phyloP scores from a whole-genome alignment of 1,139 yeast genomes.

The Cylindricascospora bacillispora region DNA sequence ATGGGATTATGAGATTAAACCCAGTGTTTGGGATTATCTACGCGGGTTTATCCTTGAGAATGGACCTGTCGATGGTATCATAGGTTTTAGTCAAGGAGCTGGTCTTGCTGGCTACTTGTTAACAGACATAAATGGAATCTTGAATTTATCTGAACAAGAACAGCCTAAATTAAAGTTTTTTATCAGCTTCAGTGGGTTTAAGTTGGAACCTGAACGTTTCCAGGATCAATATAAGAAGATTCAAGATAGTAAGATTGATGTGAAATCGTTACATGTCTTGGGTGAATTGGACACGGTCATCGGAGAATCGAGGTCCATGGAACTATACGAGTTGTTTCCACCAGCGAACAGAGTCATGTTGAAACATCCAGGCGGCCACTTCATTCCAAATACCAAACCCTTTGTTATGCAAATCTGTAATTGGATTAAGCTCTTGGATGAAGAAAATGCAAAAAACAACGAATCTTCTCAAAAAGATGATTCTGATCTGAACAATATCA shows the following conservation, averaged over 20 bases:
- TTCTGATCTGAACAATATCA: slow-evolving; percentile 19
- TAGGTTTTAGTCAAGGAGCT: slow-evolving; percentile 92
- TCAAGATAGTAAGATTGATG: slow-evolving; percentile 28
- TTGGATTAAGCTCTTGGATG: slow-evolving; percentile 44
- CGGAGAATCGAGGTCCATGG: slow-evolving; percentile 50
- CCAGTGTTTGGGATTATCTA: slow-evolving; percentile 13
- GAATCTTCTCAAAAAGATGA: too few species aligned
- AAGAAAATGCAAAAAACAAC: not conserved
- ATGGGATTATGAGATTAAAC: slow-evolving; percentile 13
- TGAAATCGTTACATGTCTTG: slow-evolving; percentile 59
- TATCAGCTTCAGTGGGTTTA: slow-evolving; percentile 68
- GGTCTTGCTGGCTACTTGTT: slow-evolving; percentile 54
- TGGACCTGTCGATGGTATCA: slow-evolving; percentile 80
- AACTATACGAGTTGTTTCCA: slow-evolving; percentile 42
- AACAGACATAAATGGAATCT: slow-evolving; percentile 29
- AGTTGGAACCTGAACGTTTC: slow-evolving; percentile 41
- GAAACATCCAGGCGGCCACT: slow-evolving; percentile 80
- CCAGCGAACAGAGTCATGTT: slow-evolving; percentile 37
- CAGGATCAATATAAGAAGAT: slow-evolving; percentile 34
- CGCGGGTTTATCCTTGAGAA: slow-evolving; percentile 28
- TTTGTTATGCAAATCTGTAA: slow-evolving; percentile 44
- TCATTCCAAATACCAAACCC: slow-evolving; percentile 64
- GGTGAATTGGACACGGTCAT: slow-evolving; percentile 88
- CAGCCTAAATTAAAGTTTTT: slow-evolving; percentile 52
- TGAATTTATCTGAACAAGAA: slow-evolving; percentile 15